Conservation (phyloP, 2,329 filamentous ascomycete genomes). For the Penicillium corylophilum region DNA sequence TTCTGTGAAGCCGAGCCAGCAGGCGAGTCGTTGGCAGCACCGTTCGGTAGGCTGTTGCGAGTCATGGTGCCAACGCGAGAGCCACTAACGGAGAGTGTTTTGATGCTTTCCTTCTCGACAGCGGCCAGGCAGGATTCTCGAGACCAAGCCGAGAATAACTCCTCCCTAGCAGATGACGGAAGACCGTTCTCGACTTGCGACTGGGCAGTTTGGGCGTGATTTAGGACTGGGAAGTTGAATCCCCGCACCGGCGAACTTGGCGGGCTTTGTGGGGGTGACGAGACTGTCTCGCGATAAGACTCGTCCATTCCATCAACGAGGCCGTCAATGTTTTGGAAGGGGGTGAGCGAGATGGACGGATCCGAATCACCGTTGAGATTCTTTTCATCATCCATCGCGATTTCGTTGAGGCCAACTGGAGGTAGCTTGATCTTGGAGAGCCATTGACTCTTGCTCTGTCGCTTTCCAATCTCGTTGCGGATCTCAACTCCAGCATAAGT, state of each 20-base stretch:
- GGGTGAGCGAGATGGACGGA: slow-evolving; percentile 57
- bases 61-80: slow-evolving; percentile 63
- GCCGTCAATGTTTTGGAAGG: slow-evolving; percentile 70
- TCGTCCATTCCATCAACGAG: slow-evolving; percentile 73
- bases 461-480: slow-evolving; percentile 70
- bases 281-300: slow-evolving; percentile 63
- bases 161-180: slow-evolving; percentile 66
- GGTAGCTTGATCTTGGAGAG: slow-evolving; percentile 71
- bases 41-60: slow-evolving; percentile 32
- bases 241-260: slow-evolving; percentile 66
- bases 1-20: slow-evolving; percentile 30
- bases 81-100: slow-evolving; percentile 71
- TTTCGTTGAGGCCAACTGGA: slow-evolving; percentile 61
- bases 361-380: slow-evolving; percentile 38
- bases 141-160: slow-evolving; percentile 78
- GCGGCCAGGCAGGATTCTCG: slow-evolving; percentile 69
- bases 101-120: slow-evolving; percentile 65
- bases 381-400: slow-evolving; percentile 53
- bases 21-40: slow-evolving; percentile 32
- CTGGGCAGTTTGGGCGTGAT: slow-evolving; percentile 42
- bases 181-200: slow-evolving; percentile 54
- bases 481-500: slow-evolving; percentile 69
- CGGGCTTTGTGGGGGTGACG: slow-evolving; percentile 68
- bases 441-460: slow-evolving; percentile 76
- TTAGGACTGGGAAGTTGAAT: slow-evolving; percentile 62